Evolutionary conservation across 2,329 filamentous ascomycete genomes (phyloP).

Genomic region (Cordyceps fumosorosea): DNA sequence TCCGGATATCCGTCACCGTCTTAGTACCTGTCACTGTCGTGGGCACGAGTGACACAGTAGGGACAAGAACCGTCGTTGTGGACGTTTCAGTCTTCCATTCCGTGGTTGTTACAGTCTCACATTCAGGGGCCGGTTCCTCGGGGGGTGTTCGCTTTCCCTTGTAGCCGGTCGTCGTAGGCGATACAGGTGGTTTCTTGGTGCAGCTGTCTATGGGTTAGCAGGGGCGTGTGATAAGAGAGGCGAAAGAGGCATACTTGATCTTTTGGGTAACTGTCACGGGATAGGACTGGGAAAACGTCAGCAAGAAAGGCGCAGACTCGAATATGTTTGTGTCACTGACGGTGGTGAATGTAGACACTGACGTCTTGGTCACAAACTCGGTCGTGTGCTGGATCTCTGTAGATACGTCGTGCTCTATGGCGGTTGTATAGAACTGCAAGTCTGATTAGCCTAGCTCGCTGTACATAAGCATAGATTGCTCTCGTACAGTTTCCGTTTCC

Average conservation of each 20-base stretch:
- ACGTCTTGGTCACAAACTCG: not conserved
- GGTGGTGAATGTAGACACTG: not conserved
- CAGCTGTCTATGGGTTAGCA: not conserved
- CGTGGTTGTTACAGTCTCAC: conserved; percentile 9
- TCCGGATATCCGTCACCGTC: not conserved
- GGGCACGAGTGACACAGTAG: conserved; percentile 1
- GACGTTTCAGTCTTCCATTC: conserved; percentile 1
- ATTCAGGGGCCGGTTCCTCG: not conserved
- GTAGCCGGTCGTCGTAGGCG: not conserved
- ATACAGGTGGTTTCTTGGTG: conserved; percentile 1
- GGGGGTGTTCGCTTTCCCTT: not conserved
- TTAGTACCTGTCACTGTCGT: not conserved
- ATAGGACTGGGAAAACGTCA: conserved; percentile 11
- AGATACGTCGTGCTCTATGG: conserved; percentile 2
- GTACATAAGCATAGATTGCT: not conserved
- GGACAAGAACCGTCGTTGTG: conserved; percentile 12
- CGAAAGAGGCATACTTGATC: conserved; percentile 10
- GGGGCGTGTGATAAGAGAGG: not conserved
- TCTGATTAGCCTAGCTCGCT: not conserved
- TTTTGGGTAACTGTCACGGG: conserved; percentile 11
- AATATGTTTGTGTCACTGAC: not conserved
- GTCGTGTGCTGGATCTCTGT: not conserved
- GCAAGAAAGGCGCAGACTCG: not conserved
- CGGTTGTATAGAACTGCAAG: not conserved
- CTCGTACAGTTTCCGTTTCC: conserved; percentile 1